A percentile compares a stretch with the other conserved stretches of the same genome.
Conservation (phyloP, 768 basidiomycete species). For the Cytidiella melzeri region DNA sequence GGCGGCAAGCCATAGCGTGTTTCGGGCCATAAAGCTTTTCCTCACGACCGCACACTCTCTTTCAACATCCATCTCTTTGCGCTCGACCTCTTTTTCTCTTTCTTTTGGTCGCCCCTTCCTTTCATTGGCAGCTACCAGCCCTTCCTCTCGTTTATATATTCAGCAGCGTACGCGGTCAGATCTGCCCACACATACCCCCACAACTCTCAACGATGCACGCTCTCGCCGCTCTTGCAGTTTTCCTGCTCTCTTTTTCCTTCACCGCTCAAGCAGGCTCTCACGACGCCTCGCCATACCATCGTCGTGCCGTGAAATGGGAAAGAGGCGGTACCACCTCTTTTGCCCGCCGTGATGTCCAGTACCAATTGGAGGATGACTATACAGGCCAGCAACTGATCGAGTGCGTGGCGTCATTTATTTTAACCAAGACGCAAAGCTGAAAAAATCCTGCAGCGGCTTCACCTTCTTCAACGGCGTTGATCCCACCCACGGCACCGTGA, state of each 20-base stretch:
- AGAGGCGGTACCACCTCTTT: conserved; percentile 17
- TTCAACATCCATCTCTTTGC: no score
- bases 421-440: neutral
- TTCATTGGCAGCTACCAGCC: conserved; percentile 3
- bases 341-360: conserved; percentile 23
- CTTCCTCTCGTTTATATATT: conserved; percentile 9
- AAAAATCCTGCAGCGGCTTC: conserved; percentile 45
- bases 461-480: conserved; percentile 57
- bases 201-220: conserved; percentile 6
- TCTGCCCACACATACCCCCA: neutral
- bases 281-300: conserved; percentile 20
- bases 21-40: no score
- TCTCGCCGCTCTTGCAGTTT: conserved; percentile 11
- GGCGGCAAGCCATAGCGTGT: no score
- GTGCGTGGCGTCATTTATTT: conserved; percentile 30
- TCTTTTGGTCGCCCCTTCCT: conserved; percentile 5
- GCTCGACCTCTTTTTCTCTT: no score
- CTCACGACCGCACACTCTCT: no score
- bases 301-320: conserved; percentile 18
- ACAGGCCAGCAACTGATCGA: conserved; percentile 54
- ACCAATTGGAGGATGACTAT: conserved; percentile 33
- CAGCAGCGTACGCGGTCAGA: neutral
- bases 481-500: conserved; percentile 67
- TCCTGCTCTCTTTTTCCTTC: conserved; percentile 28
- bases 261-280: conserved; percentile 33